Evolutionary conservation across 768 basidiomycete genomes (phyloP), one percentile per base, ranked within the genome.

Genomic region (Sistotremastrum niveocremeum): DNA sequence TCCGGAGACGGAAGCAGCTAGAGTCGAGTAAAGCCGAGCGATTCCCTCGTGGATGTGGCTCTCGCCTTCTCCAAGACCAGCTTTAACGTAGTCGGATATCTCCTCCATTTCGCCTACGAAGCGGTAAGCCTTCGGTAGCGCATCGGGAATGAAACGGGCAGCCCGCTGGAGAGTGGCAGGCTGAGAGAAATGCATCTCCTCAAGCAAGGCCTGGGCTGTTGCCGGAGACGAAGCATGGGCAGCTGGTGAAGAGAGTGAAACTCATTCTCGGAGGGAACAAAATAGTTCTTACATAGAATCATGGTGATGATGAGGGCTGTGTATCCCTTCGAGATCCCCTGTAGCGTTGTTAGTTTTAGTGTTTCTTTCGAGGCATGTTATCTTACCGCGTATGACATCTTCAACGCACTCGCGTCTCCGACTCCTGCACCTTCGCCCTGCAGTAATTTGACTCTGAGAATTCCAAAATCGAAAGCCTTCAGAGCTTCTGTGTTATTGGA

Each of bases 51-150:
- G 43, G 41, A 41, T 44, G 41, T 32, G 10, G 4, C 6, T 36
- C 9, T 2, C 10, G 39, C 12, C 38, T 9, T 11, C 35, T 11
- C 30, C 40, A 33, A 34, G 42, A 7, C 42, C 42, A 29, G 45
- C 52, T 6, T 51, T 50, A 7, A 79, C 72, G 56, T 79, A 79
- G 5, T 58, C 63, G 3, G 70, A 67, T 37, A 81, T 77, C 57
- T 81, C 79, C 44, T 73, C 63, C 77, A 77, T 79, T 62, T 80
- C 77, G 40, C 69, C 72, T 9, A 73, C 68, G 71, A 69, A 79
- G 42, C 77, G 65, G 52, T 81, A 78, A 3, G 74, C 74, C 51
- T 79, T 81, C n/a, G 71, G 73, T 12, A 76, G 58, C 74, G 77
- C 75, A 34, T 57, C 47, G 4, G 73, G 71, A 31, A 77, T 57